A percentile compares a stretch with the other conserved stretches of the same genome.
Conservation (phyloP, 1,284 basidiomycete genomes). For the Ganoderma lucidum region DNA sequence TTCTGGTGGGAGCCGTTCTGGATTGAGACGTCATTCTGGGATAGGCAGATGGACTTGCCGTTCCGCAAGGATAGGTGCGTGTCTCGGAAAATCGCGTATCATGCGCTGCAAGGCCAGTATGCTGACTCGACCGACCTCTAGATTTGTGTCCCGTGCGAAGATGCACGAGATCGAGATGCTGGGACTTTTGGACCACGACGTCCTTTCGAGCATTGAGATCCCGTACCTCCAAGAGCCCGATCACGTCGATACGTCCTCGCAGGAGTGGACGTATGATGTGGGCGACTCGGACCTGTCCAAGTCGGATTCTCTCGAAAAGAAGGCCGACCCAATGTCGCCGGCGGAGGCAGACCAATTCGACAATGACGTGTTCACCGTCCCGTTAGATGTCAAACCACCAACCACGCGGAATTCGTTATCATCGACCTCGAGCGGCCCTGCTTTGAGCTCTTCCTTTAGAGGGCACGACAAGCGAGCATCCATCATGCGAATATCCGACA, state of each 20-base stretch:
- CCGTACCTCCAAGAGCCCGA: slow-evolving; percentile 63
- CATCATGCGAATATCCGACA: slow-evolving; percentile 51
- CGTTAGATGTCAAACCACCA: slow-evolving; percentile 46
- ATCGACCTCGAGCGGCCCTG: slow-evolving; percentile 46
- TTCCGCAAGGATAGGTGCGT: slow-evolving; percentile 83
- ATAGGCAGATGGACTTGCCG: slow-evolving; percentile 85
- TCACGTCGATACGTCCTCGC: slow-evolving; percentile 14
- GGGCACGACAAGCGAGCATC: slow-evolving; percentile 48
- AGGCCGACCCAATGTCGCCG: slow-evolving; percentile 43
- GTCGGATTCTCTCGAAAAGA: slow-evolving; percentile 19
- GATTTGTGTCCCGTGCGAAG: slow-evolving; percentile 89
- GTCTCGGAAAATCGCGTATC: neutral
- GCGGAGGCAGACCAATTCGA: slow-evolving; percentile 77
- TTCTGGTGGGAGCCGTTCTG: slow-evolving; percentile 92
- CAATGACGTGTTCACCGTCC: slow-evolving; percentile 66
- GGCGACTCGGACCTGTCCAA: slow-evolving; percentile 31
- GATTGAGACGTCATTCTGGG: slow-evolving; percentile 85
- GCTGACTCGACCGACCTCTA: slow-evolving; percentile 38
- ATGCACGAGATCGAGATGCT: slow-evolving; percentile 97
- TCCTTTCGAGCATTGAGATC: slow-evolving; percentile 85
- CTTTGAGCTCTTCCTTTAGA: slow-evolving; percentile 43
- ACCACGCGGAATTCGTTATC: slow-evolving; percentile 50
- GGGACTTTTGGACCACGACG: slow-evolving; percentile 89
- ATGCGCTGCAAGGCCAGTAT: neutral
- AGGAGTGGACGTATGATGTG: slow-evolving; percentile 24